A percentile compares a stretch with the other conserved stretches of the same genome.
phyloP scores from a whole-genome alignment of 2,329 filamentous ascomycete genomes.

The Nectriaceae sp. region DNA sequence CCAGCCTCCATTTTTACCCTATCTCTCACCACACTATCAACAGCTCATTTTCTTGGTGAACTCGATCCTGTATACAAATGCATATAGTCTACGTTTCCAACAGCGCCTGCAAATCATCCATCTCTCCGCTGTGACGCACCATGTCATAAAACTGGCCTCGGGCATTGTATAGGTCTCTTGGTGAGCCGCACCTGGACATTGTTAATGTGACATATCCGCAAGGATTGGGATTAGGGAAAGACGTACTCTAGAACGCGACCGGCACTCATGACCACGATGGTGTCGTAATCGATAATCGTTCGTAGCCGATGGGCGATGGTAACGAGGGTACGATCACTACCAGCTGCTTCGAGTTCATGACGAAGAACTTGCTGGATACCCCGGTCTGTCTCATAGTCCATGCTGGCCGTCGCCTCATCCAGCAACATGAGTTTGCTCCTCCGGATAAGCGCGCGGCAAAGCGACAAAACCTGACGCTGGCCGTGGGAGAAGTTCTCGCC shows the following conservation, averaged over 20 bases:
- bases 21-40: too few relatives aligned
- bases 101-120: constrained; percentile 45
- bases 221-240: neutral
- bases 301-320: constrained; percentile 60
- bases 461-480: constrained; percentile 59
- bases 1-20: too few relatives aligned
- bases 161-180: constrained; percentile 46
- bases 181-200: constrained; percentile 48
- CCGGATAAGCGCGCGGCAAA: constrained; percentile 57
- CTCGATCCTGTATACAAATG: too few relatives aligned
- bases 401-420: constrained; percentile 61
- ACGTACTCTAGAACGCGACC: constrained; percentile 55
- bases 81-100: constrained; percentile 22
- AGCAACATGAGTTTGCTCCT: constrained; percentile 57
- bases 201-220: constrained; percentile 9
- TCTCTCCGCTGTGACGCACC: constrained; percentile 56
- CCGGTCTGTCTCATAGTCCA: constrained; percentile 59
- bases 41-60: too few relatives aligned
- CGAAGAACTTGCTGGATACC: constrained; percentile 57
- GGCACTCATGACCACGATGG: constrained; percentile 57
- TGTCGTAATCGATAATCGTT: constrained; percentile 62
- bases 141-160: constrained; percentile 55
- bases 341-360: constrained; percentile 46
- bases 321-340: constrained; percentile 52
- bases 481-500: constrained; percentile 60